A percentile compares a stretch with the other conserved stretches of the same genome.
Conservation (phyloP, 345 rosid species). For the Cochlearia excelsa region DNA sequence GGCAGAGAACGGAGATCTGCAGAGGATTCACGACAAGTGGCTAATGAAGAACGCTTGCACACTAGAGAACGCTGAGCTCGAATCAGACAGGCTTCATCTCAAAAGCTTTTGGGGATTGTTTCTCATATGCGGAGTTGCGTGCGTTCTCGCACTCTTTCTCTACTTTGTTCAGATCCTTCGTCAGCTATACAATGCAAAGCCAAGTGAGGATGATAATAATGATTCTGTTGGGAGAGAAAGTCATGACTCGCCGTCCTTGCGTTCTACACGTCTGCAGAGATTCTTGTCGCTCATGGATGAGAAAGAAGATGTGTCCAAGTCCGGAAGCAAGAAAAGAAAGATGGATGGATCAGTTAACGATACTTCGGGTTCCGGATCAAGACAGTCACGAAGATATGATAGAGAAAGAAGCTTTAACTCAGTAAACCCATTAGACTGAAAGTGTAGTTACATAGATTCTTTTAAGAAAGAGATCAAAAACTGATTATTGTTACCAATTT, state of each 20-base stretch:
- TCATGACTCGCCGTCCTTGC: conserved; percentile 29
- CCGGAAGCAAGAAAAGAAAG: conserved; percentile 52
- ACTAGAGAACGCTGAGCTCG: conserved; percentile 60
- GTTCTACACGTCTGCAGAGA: conserved; percentile 48
- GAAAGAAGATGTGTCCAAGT: conserved; percentile 50
- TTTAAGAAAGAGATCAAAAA: too few species aligned
- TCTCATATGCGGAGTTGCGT: conserved; percentile 72
- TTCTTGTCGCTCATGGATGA: conserved; percentile 75
- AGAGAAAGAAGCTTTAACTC: conserved; percentile 29
- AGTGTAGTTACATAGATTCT: too few species aligned
- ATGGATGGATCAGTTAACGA: conserved; percentile 41
- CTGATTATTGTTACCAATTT: too few species aligned
- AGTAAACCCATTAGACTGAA: conserved; percentile 29
- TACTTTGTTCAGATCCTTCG: conserved; percentile 56
- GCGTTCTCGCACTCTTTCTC: conserved; percentile 62
- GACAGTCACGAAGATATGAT: conserved; percentile 20
- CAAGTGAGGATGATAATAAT: conserved; percentile 33
- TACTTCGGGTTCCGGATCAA: conserved; percentile 20
- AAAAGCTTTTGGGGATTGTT: conserved; percentile 88
- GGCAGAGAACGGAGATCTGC: conserved; percentile 89
- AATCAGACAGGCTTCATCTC: conserved; percentile 70
- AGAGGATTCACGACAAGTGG: conserved; percentile 97
- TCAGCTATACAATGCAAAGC: conserved; percentile 29
- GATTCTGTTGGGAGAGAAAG: conserved; percentile 36
- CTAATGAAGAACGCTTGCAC: conserved; percentile 60